Evolutionary conservation across 345 rosid species (phyloP), one percentile per base, ranked within the genome.

Genomic region (Mangifera indica): DNA sequence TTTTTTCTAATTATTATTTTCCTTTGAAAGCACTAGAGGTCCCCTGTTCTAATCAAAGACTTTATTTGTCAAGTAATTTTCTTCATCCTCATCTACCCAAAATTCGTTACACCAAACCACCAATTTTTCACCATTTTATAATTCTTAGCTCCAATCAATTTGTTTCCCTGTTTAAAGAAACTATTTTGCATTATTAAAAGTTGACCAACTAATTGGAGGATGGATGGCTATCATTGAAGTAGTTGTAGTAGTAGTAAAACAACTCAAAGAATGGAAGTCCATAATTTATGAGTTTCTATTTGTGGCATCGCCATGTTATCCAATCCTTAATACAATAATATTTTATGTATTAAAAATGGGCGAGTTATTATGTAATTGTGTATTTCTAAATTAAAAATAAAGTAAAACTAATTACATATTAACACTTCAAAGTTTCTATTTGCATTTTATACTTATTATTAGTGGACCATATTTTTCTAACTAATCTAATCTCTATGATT

Each of bases 41-140:
- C 70, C 81, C 72, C 63, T 49, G 2, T 44, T 63, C 40, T 46
- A 37, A 37, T 37, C 51, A 15, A 64, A 72, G 40, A 56, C 44
- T 58, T 10, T 17, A 66, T 56, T 10, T 17, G 66, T 56, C 77
- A 22, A 64, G 63, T 32, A 72, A 67, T 67, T 46, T 26, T 59
- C 53, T 32, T 24, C 42, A 18, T 71, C 72, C 54, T 32, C 71
- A 57, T 10, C 45, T 15, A 37, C 44, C 40, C 60, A 18, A 52
- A 22, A 20, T 25, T 24, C 26, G 49, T 53, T 62, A 52, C 68
- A 15, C 68, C 26, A 52, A 61, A 49, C 65, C 34, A 66, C 42
- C 32, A 49, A 42, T 29, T 54, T 64, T 63, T 29, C 49, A 46
- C 51, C 44, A 56, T 12, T n/a, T 13, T 22, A 2, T 15, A 37